Evolutionary conservation across 768 basidiomycete genomes (phyloP).

Genomic region (Lentinula raphanica): DNA sequence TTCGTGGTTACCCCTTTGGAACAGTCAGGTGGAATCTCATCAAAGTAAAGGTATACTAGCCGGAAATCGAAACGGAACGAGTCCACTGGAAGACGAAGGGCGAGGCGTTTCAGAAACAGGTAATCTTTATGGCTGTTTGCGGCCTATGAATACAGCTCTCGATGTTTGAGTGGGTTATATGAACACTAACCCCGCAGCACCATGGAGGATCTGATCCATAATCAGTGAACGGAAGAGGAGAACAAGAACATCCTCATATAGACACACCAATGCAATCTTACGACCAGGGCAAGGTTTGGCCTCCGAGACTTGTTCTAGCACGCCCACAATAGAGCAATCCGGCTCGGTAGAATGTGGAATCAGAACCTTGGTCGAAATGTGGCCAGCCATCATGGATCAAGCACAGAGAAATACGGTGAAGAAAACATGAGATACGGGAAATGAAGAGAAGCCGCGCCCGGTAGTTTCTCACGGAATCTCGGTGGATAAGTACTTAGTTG

Average conservation of each 20-base stretch:
- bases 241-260: slow-evolving; percentile 13
- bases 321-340: slow-evolving; percentile 44
- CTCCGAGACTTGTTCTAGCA: slow-evolving; percentile 56
- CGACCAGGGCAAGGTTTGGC: slow-evolving; percentile 47
- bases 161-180: not conserved
- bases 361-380: slow-evolving; percentile 41
- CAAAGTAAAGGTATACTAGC: slow-evolving; percentile 30
- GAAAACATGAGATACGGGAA: too few relatives aligned
- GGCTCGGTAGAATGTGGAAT: slow-evolving; percentile 48
- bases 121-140: slow-evolving; percentile 74
- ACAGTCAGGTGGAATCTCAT: not conserved
- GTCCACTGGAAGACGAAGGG: slow-evolving; percentile 59
- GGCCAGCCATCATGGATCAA: slow-evolving; percentile 15
- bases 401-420: too few relatives aligned
- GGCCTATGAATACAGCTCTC: not conserved
- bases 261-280: slow-evolving; percentile 60
- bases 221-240: slow-evolving; percentile 10
- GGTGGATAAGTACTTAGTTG: too few relatives aligned
- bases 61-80: slow-evolving; percentile 87
- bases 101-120: slow-evolving; percentile 72
- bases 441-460: too few relatives aligned
- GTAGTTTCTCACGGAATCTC: too few relatives aligned
- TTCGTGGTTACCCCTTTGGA: slow-evolving; percentile 68
- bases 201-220: slow-evolving; percentile 62
- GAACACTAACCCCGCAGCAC: slow-evolving; percentile 64